Conservation (phyloP, 2,329 filamentous ascomycete species). For the Metarhizium brunneum region DNA sequence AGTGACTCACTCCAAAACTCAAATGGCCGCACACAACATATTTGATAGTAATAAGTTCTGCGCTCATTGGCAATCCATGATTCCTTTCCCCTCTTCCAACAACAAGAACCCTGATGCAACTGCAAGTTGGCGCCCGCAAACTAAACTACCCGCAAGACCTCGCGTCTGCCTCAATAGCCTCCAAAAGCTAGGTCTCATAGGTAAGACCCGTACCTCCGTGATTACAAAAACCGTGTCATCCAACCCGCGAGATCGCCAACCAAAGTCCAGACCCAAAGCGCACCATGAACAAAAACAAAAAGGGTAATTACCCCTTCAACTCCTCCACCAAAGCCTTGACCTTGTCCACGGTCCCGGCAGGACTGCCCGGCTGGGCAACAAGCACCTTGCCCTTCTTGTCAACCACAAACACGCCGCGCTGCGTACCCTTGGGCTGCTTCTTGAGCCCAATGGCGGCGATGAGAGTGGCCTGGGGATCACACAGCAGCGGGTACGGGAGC, state of each 20-base stretch:
- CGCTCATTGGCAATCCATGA: too few species aligned
- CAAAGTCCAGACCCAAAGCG: background rate
- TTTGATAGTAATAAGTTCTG: too few species aligned
- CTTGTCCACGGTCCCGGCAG: slow-evolving; percentile 65
- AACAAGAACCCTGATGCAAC: too few species aligned
- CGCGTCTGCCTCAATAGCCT: background rate
- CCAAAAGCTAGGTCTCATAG: slow-evolving; percentile 10
- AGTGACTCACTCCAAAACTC: too few species aligned
- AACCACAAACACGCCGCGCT: slow-evolving; percentile 80
- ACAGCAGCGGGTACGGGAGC: slow-evolving; percentile 79
- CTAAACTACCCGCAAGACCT: too few species aligned
- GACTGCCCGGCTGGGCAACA: slow-evolving; percentile 64
- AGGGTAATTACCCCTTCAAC: slow-evolving; percentile 13
- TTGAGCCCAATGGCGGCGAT: slow-evolving; percentile 84
- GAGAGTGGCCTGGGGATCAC: slow-evolving; percentile 64
- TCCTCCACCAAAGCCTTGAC: slow-evolving; percentile 62
- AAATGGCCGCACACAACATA: too few species aligned
- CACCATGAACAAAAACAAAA: background rate
- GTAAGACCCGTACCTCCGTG: background rate
- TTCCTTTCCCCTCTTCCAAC: too few species aligned
- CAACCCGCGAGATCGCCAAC: background rate
- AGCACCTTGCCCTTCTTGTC: slow-evolving; percentile 75
- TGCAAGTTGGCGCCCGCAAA: too few species aligned
- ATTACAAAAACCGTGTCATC: background rate
- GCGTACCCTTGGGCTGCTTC: slow-evolving; percentile 72